phyloP scores from a whole-genome alignment of 2,329 filamentous ascomycete genomes.

The Myriosclerotinia scirpicola region DNA sequence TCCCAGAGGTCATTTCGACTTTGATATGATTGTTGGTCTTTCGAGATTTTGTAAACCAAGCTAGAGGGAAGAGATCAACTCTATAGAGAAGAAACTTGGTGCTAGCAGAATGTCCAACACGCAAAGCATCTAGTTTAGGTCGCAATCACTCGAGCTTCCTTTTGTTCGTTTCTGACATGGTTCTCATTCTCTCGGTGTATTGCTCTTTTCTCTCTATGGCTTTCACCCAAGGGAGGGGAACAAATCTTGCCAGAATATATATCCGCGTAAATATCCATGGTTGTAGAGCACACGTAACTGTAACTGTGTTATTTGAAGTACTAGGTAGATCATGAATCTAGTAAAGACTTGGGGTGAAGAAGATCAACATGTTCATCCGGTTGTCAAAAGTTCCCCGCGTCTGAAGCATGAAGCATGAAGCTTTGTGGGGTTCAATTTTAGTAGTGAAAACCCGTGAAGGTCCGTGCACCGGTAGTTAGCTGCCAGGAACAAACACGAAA shows the following conservation, averaged over 20 bases:
- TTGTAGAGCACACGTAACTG: background rate
- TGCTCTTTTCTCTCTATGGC: conserved; percentile 3
- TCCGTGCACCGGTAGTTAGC: background rate
- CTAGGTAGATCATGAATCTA: background rate
- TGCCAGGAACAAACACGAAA: conserved; percentile 7
- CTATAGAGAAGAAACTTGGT: background rate
- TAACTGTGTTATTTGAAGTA: background rate
- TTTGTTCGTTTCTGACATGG: too few relatives aligned
- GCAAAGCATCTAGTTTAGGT: background rate
- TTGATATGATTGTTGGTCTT: background rate
- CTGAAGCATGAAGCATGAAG: background rate
- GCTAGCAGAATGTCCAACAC: too few relatives aligned
- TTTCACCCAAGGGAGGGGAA: background rate
- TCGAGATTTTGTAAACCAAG: background rate
- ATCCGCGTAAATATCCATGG: background rate
- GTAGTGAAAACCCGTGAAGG: background rate
- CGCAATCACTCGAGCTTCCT: background rate
- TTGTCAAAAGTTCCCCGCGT: background rate
- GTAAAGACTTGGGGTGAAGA: background rate
- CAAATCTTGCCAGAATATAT: background rate
- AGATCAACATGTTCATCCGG: background rate
- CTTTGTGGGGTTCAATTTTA: background rate
- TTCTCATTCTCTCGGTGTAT: background rate
- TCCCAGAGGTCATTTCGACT: background rate
- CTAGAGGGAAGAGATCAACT: background rate